Base-by-base conservation (phyloP, 2,329 filamentous ascomycete species). In the Scedosporium aurantiacum region DNA sequence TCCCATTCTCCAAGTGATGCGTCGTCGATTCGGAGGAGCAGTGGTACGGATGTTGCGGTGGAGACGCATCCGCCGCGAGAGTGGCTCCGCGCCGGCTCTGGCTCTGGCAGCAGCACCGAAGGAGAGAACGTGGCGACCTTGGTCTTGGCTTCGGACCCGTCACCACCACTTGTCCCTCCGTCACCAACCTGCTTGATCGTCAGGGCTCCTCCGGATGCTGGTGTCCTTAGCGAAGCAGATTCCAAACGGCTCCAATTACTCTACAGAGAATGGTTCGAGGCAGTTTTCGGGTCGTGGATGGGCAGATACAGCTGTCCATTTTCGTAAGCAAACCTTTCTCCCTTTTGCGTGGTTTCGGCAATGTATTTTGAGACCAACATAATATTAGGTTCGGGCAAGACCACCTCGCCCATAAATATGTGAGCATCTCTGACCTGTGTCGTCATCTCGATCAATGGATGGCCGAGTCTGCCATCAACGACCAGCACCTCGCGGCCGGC, bases 241-340 rank as follows among this genome's bases (percentile, higher is more conserved):
- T 63, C 50, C 1, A 58, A 58, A 43, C 71, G 69, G 68, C 64
- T 72, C 2, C 65, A 66, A 12, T 63, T 59, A 7, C 68, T 76
- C 8, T 76, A 74, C 62, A 64, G 68, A 32, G 66, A 67, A 50
- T 71, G 71, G 0, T 77, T 76, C 43, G 73, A 76, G 57, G 67
- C 70, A 2, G 68, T 76, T 0, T 76, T 77, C 64, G 75, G 74
- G 1, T 76, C 73, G 0, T 76, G 73, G 74, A 70, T 77, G 66
- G 74, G 75, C 0, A 70, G 70, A 62, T 72, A 76, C 57, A 72
- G 74, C 60, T 75, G 73, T 62, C 75, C 75, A 14, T 76, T 77
- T 57, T 63, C 74, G 73, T 76, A 66, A 18, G 74, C 66, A 37
- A 37, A 50, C 25, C 12, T 57, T 28, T 2, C 61, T 60, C 60